Evolutionary conservation across 208 protist species (phyloP).

Genomic region (Trypanosoma platydactyli): DNA sequence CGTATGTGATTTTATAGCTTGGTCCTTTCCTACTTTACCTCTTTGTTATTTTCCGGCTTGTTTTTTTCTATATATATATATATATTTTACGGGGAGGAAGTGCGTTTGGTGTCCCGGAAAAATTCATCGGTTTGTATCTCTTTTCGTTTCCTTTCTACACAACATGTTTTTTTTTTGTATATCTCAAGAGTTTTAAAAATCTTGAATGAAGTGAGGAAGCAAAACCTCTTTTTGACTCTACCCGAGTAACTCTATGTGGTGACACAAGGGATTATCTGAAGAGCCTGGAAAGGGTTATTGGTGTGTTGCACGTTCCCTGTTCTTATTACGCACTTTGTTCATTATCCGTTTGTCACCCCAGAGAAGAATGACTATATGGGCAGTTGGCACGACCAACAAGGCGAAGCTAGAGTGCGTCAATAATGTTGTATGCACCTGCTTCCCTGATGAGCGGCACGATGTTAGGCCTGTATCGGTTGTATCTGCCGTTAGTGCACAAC

Average conservation of each 20-base stretch:
- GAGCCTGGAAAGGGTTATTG: neutral
- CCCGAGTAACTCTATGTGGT: no score
- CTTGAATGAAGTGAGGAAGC: no score
- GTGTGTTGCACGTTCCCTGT: neutral
- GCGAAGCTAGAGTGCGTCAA: conserved; percentile 65
- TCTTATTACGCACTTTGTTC: neutral
- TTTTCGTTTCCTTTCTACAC: neutral
- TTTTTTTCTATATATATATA: conserved; percentile 1
- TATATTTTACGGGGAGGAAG: neutral
- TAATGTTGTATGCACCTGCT: conserved; percentile 49
- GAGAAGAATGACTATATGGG: conserved; percentile 43
- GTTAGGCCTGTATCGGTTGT: conserved; percentile 41
- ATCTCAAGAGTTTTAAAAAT: no score
- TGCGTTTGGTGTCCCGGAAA: neutral
- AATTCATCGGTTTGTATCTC: neutral
- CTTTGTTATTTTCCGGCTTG: neutral
- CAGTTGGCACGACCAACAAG: conserved; percentile 75
- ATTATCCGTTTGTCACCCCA: neutral
- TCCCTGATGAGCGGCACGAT: conserved; percentile 47
- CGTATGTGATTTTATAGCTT: neutral
- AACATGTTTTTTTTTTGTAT: no score
- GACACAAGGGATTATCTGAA: no score
- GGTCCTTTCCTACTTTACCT: neutral
- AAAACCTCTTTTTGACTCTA: no score
- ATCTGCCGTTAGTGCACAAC: conserved; percentile 65